phyloP scores from a whole-genome alignment of 140 eudicot species.

The Artemisia princeps region DNA sequence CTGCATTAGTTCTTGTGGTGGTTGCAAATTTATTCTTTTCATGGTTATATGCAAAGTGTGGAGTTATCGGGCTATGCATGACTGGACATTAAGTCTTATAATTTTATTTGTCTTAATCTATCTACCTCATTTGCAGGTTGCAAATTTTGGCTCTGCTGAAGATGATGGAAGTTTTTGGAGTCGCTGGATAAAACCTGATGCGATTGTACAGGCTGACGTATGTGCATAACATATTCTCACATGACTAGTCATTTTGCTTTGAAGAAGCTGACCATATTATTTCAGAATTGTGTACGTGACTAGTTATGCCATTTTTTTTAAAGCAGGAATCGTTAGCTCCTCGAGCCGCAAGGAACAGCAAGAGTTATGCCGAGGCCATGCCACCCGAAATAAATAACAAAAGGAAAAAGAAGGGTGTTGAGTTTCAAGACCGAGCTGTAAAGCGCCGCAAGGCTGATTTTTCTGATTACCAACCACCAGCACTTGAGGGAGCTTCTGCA shows the following conservation, averaged over 20 bases:
- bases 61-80: neutral
- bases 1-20: neutral
- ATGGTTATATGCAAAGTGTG: neutral
- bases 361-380: slow-evolving; percentile 72
- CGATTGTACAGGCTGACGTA: slow-evolving; percentile 82
- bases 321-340: slow-evolving; percentile 87
- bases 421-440: slow-evolving; percentile 44
- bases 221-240: neutral
- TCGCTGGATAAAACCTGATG: slow-evolving; percentile 94
- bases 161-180: slow-evolving; percentile 98
- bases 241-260: neutral
- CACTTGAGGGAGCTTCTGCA: slow-evolving; percentile 88
- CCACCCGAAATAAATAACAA: slow-evolving; percentile 56
- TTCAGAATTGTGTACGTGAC: neutral
- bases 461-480: slow-evolving; percentile 46
- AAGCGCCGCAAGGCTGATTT: slow-evolving; percentile 75
- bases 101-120: neutral
- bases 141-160: slow-evolving; percentile 81
- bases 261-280: slow-evolving; percentile 1
- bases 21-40: neutral
- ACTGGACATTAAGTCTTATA: neutral
- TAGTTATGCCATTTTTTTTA: slow-evolving; percentile 1
- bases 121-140: slow-evolving; percentile 53
- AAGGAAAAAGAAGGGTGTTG: slow-evolving; percentile 76
- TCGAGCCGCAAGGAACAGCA: slow-evolving; percentile 83